Evolutionary conservation across 345 rosid species (phyloP).

Genomic region (Kernera saxatilis): DNA sequence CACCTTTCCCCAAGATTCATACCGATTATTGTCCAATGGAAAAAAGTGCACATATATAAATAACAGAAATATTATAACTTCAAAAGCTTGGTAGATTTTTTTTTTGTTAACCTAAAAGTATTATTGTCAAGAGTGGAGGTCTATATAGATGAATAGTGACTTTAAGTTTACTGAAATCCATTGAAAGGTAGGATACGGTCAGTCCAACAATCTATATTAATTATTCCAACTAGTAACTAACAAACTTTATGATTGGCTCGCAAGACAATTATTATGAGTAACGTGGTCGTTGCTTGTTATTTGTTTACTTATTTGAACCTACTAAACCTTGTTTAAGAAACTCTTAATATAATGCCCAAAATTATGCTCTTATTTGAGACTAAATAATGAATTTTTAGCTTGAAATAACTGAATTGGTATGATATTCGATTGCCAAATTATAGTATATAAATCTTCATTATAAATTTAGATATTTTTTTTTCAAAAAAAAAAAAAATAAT

Average conservation of each 20-base stretch:
- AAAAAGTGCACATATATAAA: not conserved
- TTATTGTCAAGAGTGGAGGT: too few species aligned
- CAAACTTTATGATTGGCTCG: constrained; percentile 31
- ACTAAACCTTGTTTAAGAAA: constrained; percentile 7
- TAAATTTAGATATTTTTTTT: not conserved
- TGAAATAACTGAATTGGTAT: not conserved
- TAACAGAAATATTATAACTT: not conserved
- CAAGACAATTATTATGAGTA: constrained; percentile 27
- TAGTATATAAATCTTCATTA: not conserved
- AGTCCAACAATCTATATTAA: constrained; percentile 31
- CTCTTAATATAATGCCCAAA: not conserved
- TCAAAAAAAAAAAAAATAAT: too few species aligned
- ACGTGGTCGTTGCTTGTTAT: constrained; percentile 27
- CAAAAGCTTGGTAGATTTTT: not conserved
- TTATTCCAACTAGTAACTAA: constrained; percentile 30
- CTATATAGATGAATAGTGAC: constrained; percentile 12
- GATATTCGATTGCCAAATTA: not conserved
- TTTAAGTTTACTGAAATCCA: constrained; percentile 9
- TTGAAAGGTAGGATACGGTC: constrained; percentile 21
- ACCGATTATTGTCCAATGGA: constrained; percentile 16
- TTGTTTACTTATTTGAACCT: constrained; percentile 10
- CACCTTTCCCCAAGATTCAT: constrained; percentile 14
- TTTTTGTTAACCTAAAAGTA: too few species aligned
- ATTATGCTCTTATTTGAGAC: not conserved
- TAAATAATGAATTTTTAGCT: not conserved